Base-by-base conservation (phyloP, 179 eudicot genomes). In the Vitellaria paradoxa region DNA sequence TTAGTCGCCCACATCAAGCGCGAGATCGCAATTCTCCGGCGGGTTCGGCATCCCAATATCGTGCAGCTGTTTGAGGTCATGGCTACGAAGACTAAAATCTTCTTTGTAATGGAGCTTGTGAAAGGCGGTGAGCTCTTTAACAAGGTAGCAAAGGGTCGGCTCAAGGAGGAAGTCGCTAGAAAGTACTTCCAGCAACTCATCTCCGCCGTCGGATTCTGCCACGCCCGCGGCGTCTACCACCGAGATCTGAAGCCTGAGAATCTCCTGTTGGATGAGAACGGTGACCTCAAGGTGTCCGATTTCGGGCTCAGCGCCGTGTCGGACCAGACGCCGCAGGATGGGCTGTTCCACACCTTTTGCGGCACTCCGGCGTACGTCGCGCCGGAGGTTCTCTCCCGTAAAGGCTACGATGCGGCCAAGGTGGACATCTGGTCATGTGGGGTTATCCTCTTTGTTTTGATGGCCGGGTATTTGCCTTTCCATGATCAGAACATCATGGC, bases 81-180 rank as follows among this genome's bases (percentile, higher is more conserved):
- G 40, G 92, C 92, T 21, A 82, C 88, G 13, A 86, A 83, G 37
- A 45, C 91, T 0, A 86, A 84, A 62, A 77, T 89, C 40, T 87
- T 63, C 82, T 89, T 89, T 75, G 78, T 88, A 46, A 81, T 89
- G 85, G 93, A 89, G 52, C 83, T 75, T 61, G 91, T 90, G 0
- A 86, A 85, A 7, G 91, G 92, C 24, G 92, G 92, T 6, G 92
- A 89, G 72, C 84, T 89, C 59, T 89, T 89, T 72, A 63, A 81
- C 0, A 84, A 83, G 56, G 85, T 88, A 0, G 79, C 85, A 6
- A 85, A 86, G 45, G 89, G 89, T 3, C 59, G 91, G 1, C 85
- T 89, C 52, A 81, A 81, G 20, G 93, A 89, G 21, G 85, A 83
- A 55, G 84, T 85, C 37, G 79, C 86, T 59, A 82, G 91, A 0